Evolutionary conservation across 2,329 filamentous ascomycete species (phyloP).

Genomic region (Neofusicoccum cordaticola): DNA sequence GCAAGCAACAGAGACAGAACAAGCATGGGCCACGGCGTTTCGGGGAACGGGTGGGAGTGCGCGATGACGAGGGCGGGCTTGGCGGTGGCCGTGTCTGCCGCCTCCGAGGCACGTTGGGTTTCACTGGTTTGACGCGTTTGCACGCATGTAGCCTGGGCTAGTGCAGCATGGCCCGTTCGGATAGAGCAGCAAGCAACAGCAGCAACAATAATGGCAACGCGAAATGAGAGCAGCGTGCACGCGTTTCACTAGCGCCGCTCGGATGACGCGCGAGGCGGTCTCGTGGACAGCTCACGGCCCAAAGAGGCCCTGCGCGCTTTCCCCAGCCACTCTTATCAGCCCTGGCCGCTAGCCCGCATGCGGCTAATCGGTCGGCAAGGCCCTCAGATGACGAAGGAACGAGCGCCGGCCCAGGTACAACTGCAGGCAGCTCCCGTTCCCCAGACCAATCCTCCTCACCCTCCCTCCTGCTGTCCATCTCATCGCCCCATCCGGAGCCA

Average conservation of each 20-base stretch:
- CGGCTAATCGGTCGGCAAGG: slow-evolving; percentile 6
- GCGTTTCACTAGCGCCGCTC: not conserved
- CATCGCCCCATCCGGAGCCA: not conserved
- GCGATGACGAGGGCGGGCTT: not conserved
- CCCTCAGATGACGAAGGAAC: slow-evolving; percentile 16
- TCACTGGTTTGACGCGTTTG: not conserved
- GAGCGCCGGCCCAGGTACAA: slow-evolving; percentile 10
- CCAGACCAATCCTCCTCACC: not conserved
- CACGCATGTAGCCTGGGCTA: not conserved
- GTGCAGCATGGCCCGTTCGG: too few species aligned
- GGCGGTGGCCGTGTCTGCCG: not conserved
- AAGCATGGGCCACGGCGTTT: not conserved
- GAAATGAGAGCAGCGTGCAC: not conserved
- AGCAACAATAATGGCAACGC: not conserved
- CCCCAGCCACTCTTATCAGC: slow-evolving; percentile 13
- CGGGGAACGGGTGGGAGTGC: not conserved
- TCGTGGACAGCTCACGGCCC: slow-evolving; percentile 13
- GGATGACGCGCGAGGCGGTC: slow-evolving; percentile 7
- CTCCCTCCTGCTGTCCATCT: not conserved
- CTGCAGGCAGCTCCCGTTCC: slow-evolving; percentile 12
- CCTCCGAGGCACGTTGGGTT: not conserved
- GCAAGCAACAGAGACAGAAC: too few species aligned
- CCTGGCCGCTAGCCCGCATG: not conserved
- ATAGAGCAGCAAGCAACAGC: too few species aligned
- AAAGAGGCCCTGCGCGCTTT: not conserved